Evolutionary conservation across 257 asterid genomes (phyloP), one percentile per base, ranked within the genome.

Genomic region (Solanum etuberosum): DNA sequence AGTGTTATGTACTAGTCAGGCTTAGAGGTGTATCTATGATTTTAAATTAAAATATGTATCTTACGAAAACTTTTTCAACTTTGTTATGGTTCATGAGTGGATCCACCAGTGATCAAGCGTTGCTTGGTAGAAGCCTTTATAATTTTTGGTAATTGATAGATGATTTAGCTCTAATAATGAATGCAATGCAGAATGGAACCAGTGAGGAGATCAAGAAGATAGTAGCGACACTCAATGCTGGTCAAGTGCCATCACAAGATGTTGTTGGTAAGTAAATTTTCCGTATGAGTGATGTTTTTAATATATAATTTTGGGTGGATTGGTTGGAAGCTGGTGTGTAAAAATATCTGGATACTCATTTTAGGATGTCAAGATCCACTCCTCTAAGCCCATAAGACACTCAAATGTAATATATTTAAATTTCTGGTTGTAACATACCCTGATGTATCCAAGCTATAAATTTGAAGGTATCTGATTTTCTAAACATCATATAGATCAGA

Each of bases 141-240:
- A 27, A 18, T 29, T 15, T 23, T 84, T 63, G 59, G 57, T 84
- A 84, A n/a, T 84, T 5, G 15, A 84, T 61, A 37, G 76, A 84
- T 80, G 59, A 23, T 10, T 34, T 34, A 37, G 18, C 35, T 59
- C 86, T 84, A 14, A 29, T 86, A 32, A 86, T 71, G 4, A 74
- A 38, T 29, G 20, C 42, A 29, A 80, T 90, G 93, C 90, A 97
- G 99, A 97, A 97, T 88, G 99, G 99, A 27, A 94, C 98, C 14
- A 84, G 87, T 9, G 98, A 93, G 68, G 99, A 96, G 90, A 96
- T 97, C 91, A 96, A 96, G 96, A 97, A 96, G 94, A 95, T 97
- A 37, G 93, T 97, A 34, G 42, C 94, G 31, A 89, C 92, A 14
- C 98, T 97, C 82, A 95, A 97, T 93, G 95, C 93, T 20, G 99